A percentile compares a stretch with the other conserved stretches of the same genome.
These are phyloP conservation scores for Penicillium sp. DNA, from an alignment of 2,329 filamentous ascomycete species.

Conservation along the genomic window DNA sequence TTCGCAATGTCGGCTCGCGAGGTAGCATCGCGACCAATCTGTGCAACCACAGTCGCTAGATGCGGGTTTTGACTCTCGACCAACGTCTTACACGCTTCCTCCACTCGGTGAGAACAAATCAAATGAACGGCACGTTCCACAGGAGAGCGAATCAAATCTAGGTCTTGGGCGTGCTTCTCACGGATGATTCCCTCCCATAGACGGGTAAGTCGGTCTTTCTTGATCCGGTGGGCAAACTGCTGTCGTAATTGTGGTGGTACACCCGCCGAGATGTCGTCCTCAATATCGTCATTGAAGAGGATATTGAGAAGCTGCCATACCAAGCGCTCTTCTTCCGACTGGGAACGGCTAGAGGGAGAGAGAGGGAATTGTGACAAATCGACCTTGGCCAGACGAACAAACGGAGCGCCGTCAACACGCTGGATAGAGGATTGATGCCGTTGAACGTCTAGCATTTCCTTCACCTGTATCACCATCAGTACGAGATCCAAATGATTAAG, in stretches of 20 bases:
- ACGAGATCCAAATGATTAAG: too few species aligned
- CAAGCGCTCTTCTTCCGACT: slow-evolving; percentile 38
- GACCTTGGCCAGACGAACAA: slow-evolving; percentile 41
- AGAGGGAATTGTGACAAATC: slow-evolving; percentile 37
- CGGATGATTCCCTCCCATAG: slow-evolving; percentile 48
- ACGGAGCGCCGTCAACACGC: slow-evolving; percentile 59
- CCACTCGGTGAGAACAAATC: slow-evolving; percentile 73
- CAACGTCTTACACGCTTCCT: slow-evolving; percentile 79
- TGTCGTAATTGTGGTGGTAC: slow-evolving; percentile 41
- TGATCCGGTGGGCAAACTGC: slow-evolving; percentile 46
- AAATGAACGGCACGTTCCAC: slow-evolving; percentile 84
- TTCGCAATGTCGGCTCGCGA: slow-evolving; percentile 72
- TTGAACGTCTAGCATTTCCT: slow-evolving; percentile 37
- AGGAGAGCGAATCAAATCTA: slow-evolving; percentile 61
- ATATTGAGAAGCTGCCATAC: slow-evolving; percentile 86
- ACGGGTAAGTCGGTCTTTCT: slow-evolving; percentile 48
- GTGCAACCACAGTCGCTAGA: slow-evolving; percentile 78
- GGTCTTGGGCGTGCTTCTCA: slow-evolving; percentile 65
- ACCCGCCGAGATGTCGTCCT: slow-evolving; percentile 46
- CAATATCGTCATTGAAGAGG: slow-evolving; percentile 70
- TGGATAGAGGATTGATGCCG: slow-evolving; percentile 46
- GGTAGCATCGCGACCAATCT: slow-evolving; percentile 71
- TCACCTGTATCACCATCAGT: slow-evolving; percentile 18
- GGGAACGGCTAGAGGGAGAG: slow-evolving; percentile 27
- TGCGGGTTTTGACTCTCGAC: slow-evolving; percentile 74